Evolutionary conservation across 805 yeast genomes (phyloP).

Genomic region (Cyberlindnera maclurae): DNA sequence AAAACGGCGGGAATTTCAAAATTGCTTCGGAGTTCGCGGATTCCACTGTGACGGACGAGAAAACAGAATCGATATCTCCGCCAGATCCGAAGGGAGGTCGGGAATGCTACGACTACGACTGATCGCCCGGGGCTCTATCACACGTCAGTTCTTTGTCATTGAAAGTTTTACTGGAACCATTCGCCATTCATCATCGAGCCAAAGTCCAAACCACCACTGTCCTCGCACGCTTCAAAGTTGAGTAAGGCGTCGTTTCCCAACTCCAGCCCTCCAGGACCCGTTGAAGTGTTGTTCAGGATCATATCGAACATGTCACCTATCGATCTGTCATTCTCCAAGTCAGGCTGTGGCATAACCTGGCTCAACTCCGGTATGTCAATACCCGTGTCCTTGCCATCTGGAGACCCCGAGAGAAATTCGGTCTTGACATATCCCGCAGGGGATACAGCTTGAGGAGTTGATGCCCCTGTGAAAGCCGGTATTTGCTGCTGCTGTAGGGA

Average conservation of each 20-base stretch:
- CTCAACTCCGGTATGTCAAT: background rate
- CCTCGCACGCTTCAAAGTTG: constrained; percentile 3
- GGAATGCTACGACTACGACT: too few relatives aligned
- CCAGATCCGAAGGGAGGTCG: too few relatives aligned
- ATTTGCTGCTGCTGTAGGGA: too few relatives aligned
- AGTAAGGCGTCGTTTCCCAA: constrained; percentile 1
- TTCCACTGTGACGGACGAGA: too few relatives aligned
- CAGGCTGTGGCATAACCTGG: constrained; percentile 1
- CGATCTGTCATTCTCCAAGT: background rate
- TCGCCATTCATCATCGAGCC: constrained; percentile 16
- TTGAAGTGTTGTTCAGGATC: background rate
- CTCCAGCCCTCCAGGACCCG: background rate
- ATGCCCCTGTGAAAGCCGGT: background rate
- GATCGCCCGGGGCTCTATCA: too few relatives aligned
- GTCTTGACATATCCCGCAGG: background rate
- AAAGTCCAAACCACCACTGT: constrained; percentile 11
- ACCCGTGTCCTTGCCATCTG: background rate
- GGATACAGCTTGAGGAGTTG: background rate
- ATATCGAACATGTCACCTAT: constrained; percentile 2
- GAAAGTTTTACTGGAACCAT: constrained; percentile 16
- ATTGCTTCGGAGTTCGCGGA: too few relatives aligned
- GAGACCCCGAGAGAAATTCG: background rate
- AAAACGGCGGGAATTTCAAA: too few relatives aligned
- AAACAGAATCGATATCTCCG: too few relatives aligned
- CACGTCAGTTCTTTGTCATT: too few relatives aligned